Percentiles rank a stretch among this genome's conserved stretches.
phyloP scores from a whole-genome alignment of 2,329 filamentous ascomycete species.

The Aschersonia sp. region DNA sequence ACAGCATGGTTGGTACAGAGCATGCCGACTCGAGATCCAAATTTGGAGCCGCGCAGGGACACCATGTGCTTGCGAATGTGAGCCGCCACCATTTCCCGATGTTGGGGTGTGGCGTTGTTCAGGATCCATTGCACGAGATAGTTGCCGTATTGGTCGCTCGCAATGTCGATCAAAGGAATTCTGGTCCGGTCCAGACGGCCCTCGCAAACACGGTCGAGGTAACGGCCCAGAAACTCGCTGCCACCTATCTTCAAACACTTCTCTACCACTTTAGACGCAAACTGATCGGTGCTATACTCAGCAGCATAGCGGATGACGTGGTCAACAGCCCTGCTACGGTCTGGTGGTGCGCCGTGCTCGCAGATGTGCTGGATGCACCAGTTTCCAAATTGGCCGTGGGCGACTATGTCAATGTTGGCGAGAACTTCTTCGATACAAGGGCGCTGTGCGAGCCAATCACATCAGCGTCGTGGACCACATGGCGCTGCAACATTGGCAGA shows the following conservation, averaged over 20 bases:
- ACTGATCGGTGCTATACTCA: conserved; percentile 98
- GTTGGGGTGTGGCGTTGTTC: conserved; percentile 72
- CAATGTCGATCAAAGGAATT: conserved; percentile 94
- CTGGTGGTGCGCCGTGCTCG: conserved; percentile 82
- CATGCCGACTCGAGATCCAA: conserved; percentile 96
- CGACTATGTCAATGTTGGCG: conserved; percentile 86
- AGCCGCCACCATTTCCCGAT: conserved; percentile 81
- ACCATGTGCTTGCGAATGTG: conserved; percentile 99
- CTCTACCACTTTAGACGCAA: conserved; percentile 97
- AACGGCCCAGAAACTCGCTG: conserved; percentile 77
- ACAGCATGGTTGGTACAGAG: conserved; percentile 92
- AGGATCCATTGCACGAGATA: conserved; percentile 97
- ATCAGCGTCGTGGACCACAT: not conserved
- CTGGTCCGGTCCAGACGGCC: conserved; percentile 80
- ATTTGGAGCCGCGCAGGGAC: conserved; percentile 93
- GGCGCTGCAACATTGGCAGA: not conserved
- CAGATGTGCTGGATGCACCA: conserved; percentile 99
- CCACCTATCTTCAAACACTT: conserved; percentile 98
- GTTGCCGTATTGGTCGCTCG: conserved; percentile 97
- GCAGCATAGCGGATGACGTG: conserved; percentile 88
- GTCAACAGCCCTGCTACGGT: conserved; percentile 86
- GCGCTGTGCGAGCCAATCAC: conserved; percentile 40
- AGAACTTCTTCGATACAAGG: conserved; percentile 96
- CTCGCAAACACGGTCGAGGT: conserved; percentile 88
- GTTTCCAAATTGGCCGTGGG: conserved; percentile 95